These are phyloP conservation scores for Lichtheimia ramosa DNA, from an alignment of 371 early-diverging fungal genomes.

Conservation along the genomic window DNA sequence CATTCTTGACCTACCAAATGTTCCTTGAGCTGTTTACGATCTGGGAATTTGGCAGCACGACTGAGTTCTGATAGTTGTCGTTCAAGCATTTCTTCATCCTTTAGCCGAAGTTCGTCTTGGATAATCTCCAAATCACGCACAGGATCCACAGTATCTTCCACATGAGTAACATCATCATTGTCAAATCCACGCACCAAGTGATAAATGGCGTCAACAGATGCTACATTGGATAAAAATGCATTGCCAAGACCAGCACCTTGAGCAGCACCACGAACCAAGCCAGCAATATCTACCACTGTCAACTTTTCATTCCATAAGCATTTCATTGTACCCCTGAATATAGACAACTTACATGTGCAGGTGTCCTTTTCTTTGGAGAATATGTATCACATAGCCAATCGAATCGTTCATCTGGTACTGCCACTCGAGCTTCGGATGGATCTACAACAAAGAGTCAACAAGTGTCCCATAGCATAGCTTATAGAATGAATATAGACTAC, in stretches of 20 bases:
- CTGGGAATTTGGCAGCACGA: conserved; percentile 54
- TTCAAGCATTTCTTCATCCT: conserved; percentile 80
- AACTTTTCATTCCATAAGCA: conserved; percentile 36
- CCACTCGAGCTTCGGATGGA: conserved; percentile 80
- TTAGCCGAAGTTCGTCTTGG: conserved; percentile 85
- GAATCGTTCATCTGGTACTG: conserved; percentile 83
- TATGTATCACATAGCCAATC: conserved; percentile 72
- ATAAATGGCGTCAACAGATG: conserved; percentile 92
- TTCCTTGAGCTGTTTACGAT: conserved; percentile 77
- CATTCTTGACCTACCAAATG: conserved; percentile 53
- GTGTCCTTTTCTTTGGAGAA: conserved; percentile 63
- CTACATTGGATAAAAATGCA: conserved; percentile 89
- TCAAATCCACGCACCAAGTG: conserved; percentile 88
- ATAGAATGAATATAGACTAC: conserved; percentile 15
- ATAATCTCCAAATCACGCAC: conserved; percentile 89
- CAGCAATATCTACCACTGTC: conserved; percentile 94
- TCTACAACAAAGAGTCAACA: conserved; percentile 32
- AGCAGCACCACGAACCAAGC: conserved; percentile 88
- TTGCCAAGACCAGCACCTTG: conserved; percentile 89
- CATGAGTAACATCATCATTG: conserved; percentile 87
- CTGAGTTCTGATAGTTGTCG: conserved; percentile 48
- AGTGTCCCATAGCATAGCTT: background rate
- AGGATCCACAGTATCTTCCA: conserved; percentile 88
- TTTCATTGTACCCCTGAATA: background rate
- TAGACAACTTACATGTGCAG: conserved; percentile 52